phyloP scores from a whole-genome alignment of 1,284 basidiomycete species.

The Cryptococcus amylolentus region DNA sequence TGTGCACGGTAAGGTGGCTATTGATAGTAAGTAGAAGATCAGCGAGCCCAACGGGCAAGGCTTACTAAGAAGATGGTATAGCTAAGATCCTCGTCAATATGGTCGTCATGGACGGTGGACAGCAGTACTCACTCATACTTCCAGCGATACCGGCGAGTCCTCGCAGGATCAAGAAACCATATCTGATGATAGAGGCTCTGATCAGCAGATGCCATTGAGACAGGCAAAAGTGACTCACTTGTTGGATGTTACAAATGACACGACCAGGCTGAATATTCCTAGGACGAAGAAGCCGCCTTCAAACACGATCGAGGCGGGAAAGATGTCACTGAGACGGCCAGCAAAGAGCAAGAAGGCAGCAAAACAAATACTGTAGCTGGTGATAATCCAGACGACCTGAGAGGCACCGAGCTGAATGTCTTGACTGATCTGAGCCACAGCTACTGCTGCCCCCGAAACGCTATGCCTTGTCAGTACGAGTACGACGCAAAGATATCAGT shows the following conservation, averaged over 20 bases:
- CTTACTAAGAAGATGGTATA: slow-evolving; percentile 35
- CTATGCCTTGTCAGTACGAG: slow-evolving; percentile 2
- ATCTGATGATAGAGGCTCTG: slow-evolving; percentile 8
- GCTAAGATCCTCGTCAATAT: not conserved
- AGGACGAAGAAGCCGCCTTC: slow-evolving; percentile 35
- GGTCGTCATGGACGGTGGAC: not conserved
- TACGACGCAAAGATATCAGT: not conserved
- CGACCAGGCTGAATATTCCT: slow-evolving; percentile 36
- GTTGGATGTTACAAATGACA: slow-evolving; percentile 40
- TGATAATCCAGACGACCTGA: slow-evolving; percentile 37
- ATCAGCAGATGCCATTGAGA: not conserved
- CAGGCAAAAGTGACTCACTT: slow-evolving; percentile 16
- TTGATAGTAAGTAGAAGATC: not conserved
- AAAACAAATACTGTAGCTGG: slow-evolving; percentile 33
- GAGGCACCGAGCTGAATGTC: slow-evolving; percentile 29
- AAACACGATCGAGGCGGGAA: slow-evolving; percentile 41
- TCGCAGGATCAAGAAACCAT: slow-evolving; percentile 45
- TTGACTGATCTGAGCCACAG: slow-evolving; percentile 29
- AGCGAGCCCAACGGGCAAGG: not conserved
- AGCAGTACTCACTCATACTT: slow-evolving; percentile 19
- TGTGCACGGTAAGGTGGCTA: slow-evolving; percentile 34
- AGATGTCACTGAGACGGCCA: slow-evolving; percentile 40
- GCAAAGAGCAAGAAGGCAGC: slow-evolving; percentile 42
- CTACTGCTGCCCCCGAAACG: slow-evolving; percentile 32
- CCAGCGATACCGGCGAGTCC: slow-evolving; percentile 43